A percentile compares a stretch with the other conserved stretches of the same genome.
Evolutionary conservation across 2,329 filamentous ascomycete species (phyloP).

Genomic region (Aureobasidium sp.): DNA sequence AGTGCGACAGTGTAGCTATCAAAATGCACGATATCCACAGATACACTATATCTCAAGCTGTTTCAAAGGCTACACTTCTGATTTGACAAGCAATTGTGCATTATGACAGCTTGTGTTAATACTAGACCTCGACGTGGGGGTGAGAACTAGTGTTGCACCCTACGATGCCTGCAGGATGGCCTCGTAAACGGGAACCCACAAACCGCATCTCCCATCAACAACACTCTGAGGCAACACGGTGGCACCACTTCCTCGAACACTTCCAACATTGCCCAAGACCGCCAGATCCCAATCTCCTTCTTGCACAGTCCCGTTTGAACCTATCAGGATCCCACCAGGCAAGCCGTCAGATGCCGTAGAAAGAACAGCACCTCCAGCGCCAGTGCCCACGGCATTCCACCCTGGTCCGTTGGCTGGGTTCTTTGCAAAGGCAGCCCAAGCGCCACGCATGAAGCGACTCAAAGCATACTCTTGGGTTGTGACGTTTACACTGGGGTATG

Average conservation of each 20-base stretch:
- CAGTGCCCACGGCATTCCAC: slow-evolving; percentile 25
- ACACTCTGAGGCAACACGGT: slow-evolving; percentile 22
- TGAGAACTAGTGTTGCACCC: background rate
- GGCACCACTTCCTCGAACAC: slow-evolving; percentile 18
- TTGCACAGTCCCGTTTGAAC: slow-evolving; percentile 13
- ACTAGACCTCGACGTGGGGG: no score
- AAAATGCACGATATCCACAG: no score
- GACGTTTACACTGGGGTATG: slow-evolving; percentile 19
- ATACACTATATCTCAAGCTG: no score
- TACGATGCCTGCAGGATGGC: background rate
- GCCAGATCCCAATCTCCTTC: slow-evolving; percentile 19
- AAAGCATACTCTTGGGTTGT: slow-evolving; percentile 27
- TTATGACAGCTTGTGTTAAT: no score
- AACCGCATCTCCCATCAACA: slow-evolving; percentile 21
- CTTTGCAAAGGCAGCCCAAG: slow-evolving; percentile 30
- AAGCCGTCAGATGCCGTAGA: slow-evolving; percentile 16
- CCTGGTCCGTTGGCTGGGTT: slow-evolving; percentile 29
- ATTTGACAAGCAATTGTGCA: no score
- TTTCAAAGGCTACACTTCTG: no score
- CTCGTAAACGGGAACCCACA: slow-evolving; percentile 19
- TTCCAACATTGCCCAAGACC: slow-evolving; percentile 19
- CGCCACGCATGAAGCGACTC: slow-evolving; percentile 22
- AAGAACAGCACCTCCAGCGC: slow-evolving; percentile 16
- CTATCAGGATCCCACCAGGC: slow-evolving; percentile 18
- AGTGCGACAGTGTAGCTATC: no score